Percentiles rank a stretch among this genome's conserved stretches.
These are phyloP conservation scores for Globisporangium irregulare DNA, from an alignment of 352 stramenopile species.

Conservation along the genomic window DNA sequence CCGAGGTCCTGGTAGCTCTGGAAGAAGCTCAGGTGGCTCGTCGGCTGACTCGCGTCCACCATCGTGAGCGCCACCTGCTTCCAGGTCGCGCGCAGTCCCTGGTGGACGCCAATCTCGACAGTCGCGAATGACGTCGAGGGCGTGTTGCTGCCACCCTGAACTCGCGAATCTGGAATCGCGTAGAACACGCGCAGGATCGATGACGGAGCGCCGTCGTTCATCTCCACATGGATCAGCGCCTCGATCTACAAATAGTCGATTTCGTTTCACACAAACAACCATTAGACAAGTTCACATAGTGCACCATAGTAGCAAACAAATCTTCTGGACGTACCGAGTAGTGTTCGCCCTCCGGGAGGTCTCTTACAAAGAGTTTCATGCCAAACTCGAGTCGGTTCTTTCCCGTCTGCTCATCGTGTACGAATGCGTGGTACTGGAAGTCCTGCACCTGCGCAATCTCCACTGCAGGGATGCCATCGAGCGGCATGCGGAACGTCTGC, in stretches of 20 bases:
- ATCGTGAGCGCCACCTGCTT: slow-evolving; percentile 46
- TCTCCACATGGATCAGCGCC: slow-evolving; percentile 38
- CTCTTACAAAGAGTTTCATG: slow-evolving; percentile 56
- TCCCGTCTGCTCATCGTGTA: slow-evolving; percentile 19
- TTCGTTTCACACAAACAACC: too few species aligned
- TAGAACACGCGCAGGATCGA: slow-evolving; percentile 47
- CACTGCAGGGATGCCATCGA: slow-evolving; percentile 42
- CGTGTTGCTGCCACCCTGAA: not conserved
- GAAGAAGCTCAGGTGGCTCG: slow-evolving; percentile 19
- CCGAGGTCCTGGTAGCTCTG: slow-evolving; percentile 18
- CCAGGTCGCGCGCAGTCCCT: slow-evolving; percentile 54
- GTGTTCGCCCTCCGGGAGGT: slow-evolving; percentile 48
- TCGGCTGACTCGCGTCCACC: slow-evolving; percentile 33
- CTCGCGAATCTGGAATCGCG: slow-evolving; percentile 20
- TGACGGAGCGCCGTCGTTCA: slow-evolving; percentile 23
- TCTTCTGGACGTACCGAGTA: slow-evolving; percentile 46
- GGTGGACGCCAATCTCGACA: slow-evolving; percentile 39
- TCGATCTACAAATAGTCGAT: slow-evolving; percentile 30
- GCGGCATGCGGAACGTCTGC: slow-evolving; percentile 55
- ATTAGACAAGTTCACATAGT: too few species aligned
- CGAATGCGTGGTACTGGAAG: slow-evolving; percentile 59
- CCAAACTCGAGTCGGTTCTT: slow-evolving; percentile 57
- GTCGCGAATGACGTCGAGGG: slow-evolving; percentile 24
- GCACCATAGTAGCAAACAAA: too few species aligned
- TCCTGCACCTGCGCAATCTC: slow-evolving; percentile 48